A percentile compares a stretch with the other conserved stretches of the same genome.
Evolutionary conservation across 352 stramenopile species (phyloP).

Genomic region (Pythium dissotocum): DNA sequence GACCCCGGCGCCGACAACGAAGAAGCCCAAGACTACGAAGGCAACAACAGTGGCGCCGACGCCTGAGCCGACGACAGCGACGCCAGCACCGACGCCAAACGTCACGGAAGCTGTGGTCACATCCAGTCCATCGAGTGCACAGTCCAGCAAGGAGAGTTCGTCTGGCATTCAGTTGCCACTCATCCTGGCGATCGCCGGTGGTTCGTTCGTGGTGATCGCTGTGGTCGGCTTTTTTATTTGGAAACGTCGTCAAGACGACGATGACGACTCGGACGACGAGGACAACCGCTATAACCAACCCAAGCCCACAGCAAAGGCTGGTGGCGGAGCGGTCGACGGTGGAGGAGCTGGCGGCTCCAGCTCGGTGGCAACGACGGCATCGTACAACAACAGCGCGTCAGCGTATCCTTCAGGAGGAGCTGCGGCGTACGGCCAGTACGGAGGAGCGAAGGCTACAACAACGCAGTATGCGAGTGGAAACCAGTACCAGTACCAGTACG

Average conservation of each 20-base stretch:
- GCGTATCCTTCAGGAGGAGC: neutral
- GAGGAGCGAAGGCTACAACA: neutral
- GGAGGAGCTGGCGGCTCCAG: neutral
- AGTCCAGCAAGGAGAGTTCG: slow-evolving; percentile 28
- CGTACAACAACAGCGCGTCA: slow-evolving; percentile 23
- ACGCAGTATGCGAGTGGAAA: slow-evolving; percentile 2
- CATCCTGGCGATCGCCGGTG: slow-evolving; percentile 51
- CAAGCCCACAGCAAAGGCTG: slow-evolving; percentile 16
- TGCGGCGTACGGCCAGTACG: slow-evolving; percentile 6
- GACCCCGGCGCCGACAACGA: neutral
- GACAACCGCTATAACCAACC: slow-evolving; percentile 30
- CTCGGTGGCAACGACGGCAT: slow-evolving; percentile 17
- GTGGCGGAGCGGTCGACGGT: neutral
- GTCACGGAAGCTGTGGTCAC: slow-evolving; percentile 19
- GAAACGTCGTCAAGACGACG: slow-evolving; percentile 56
- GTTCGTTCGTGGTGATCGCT: slow-evolving; percentile 41
- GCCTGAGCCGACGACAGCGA: slow-evolving; percentile 23
- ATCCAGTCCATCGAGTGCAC: slow-evolving; percentile 35
- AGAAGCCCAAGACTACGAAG: neutral
- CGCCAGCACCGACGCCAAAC: slow-evolving; percentile 23
- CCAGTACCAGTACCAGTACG: slow-evolving; percentile 5
- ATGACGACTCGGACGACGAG: slow-evolving; percentile 67
- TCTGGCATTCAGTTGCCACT: slow-evolving; percentile 39
- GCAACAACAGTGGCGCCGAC: neutral
- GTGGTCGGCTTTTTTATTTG: slow-evolving; percentile 61